phyloP scores from a whole-genome alignment of 768 basidiomycete species.

The Tricholoma flavovirens region DNA sequence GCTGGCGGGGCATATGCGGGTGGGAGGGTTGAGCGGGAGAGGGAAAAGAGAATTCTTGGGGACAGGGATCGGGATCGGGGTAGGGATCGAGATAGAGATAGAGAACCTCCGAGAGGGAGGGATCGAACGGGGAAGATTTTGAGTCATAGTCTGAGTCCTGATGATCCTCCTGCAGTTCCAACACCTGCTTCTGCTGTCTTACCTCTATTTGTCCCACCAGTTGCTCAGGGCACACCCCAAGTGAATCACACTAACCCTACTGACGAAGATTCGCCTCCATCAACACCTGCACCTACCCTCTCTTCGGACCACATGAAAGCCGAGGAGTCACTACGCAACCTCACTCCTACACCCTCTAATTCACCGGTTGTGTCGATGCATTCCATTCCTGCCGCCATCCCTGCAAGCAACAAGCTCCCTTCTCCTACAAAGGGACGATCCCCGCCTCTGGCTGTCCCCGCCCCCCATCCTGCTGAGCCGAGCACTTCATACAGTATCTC shows the following conservation, averaged over 20 bases:
- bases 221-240: background rate
- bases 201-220: background rate
- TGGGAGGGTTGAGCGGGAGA: conserved; percentile 26
- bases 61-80: conserved; percentile 15
- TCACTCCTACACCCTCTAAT: conserved; percentile 57
- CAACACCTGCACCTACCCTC: conserved; percentile 1
- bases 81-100: conserved; percentile 15
- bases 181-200: conserved; percentile 9
- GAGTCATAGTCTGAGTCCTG: conserved; percentile 31
- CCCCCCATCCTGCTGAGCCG: conserved; percentile 26
- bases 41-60: conserved; percentile 21
- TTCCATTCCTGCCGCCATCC: conserved; percentile 18
- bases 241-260: background rate
- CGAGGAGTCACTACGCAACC: conserved; percentile 20
- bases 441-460: conserved; percentile 26
- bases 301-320: conserved; percentile 10
- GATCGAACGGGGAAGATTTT: conserved; percentile 36
- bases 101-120: conserved; percentile 33
- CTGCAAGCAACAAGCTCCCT: conserved; percentile 5
- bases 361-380: conserved; percentile 42
- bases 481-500: conserved; percentile 31
- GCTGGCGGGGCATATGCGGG: conserved; percentile 24
- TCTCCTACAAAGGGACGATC: conserved; percentile 4
- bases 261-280: background rate
- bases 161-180: conserved; percentile 25